Percentiles rank a stretch among this genome's conserved stretches.
Evolutionary conservation across 2,329 filamentous ascomycete genomes (phyloP).

Genomic region (Scleromitrula shiraiana): DNA sequence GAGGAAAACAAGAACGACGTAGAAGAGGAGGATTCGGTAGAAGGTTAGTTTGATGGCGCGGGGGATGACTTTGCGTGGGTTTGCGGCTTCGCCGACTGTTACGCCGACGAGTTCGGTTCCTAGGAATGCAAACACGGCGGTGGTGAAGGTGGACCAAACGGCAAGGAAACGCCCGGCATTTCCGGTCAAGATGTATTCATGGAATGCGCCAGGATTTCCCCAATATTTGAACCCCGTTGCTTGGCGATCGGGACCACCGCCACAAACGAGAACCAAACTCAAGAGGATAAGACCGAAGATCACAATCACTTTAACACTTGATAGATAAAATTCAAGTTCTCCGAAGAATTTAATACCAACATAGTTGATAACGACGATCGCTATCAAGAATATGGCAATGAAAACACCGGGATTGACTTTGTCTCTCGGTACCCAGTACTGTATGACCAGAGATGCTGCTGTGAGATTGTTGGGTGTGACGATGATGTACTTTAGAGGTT

Average conservation of each 20-base stretch:
- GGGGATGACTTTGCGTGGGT: conserved; percentile 57
- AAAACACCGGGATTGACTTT: conserved; percentile 70
- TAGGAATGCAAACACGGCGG: conserved; percentile 52
- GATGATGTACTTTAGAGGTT: conserved; percentile 64
- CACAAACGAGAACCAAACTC: conserved; percentile 53
- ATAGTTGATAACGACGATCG: conserved; percentile 59
- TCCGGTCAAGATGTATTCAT: conserved; percentile 29
- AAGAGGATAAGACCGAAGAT: conserved; percentile 60
- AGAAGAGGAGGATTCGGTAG: conserved; percentile 54
- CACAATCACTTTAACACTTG: conserved; percentile 52
- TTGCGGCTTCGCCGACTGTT: conserved; percentile 56
- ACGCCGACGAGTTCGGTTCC: conserved; percentile 55
- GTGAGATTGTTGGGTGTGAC: conserved; percentile 80
- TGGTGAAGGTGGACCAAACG: conserved; percentile 45
- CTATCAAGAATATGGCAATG: conserved; percentile 61
- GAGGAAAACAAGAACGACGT: conserved; percentile 50
- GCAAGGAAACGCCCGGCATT: conserved; percentile 46
- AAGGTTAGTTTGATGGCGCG: conserved; percentile 54
- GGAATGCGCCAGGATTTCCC: conserved; percentile 36
- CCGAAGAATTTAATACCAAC: conserved; percentile 36
- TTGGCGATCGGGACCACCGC: conserved; percentile 52
- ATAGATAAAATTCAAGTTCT: conserved; percentile 48
- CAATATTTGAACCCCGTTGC: conserved; percentile 44
- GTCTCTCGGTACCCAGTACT: conserved; percentile 60
- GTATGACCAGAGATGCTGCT: conserved; percentile 69